These are phyloP conservation scores for Phytophthora cactorum DNA, from an alignment of 352 stramenopile species.

Conservation along the genomic window DNA sequence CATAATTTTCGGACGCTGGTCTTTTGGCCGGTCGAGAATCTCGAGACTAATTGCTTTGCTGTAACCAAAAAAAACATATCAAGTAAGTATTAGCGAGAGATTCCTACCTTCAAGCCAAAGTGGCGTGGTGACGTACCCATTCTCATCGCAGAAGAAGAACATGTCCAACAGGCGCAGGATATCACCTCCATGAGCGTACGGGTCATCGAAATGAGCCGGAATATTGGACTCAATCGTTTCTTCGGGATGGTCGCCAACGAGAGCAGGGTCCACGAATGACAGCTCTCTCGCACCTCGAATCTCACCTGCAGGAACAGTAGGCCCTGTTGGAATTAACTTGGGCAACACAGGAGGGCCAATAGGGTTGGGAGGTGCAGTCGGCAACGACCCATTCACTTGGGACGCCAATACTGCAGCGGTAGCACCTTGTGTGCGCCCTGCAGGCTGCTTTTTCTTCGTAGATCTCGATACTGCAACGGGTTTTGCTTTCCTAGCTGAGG, in stretches of 20 bases:
- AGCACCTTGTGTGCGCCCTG: conserved; percentile 9
- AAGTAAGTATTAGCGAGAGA: conserved; percentile 3
- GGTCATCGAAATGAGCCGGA: conserved; percentile 69
- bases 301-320: conserved; percentile 63
- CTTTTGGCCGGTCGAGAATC: conserved; percentile 76
- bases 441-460: conserved; percentile 31
- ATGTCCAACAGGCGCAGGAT: conserved; percentile 79
- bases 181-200: conserved; percentile 66
- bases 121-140: conserved; percentile 55
- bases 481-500: conserved; percentile 28
- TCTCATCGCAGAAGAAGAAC: conserved; percentile 89
- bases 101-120: conserved; percentile 1
- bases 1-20: conserved; percentile 84
- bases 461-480: conserved; percentile 17
- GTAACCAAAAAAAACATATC: conserved; percentile 13
- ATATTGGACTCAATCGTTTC: conserved; percentile 74
- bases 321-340: conserved; percentile 67
- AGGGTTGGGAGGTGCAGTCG: not conserved
- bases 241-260: conserved; percentile 36
- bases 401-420: conserved; percentile 4
- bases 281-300: conserved; percentile 68
- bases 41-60: conserved; percentile 83
- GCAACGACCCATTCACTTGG: conserved; percentile 10
- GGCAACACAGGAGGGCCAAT: conserved; percentile 43
- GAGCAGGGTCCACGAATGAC: conserved; percentile 43